Conservation (phyloP, 1,139 yeast genomes). For the Yamadazyma sp. region DNA sequence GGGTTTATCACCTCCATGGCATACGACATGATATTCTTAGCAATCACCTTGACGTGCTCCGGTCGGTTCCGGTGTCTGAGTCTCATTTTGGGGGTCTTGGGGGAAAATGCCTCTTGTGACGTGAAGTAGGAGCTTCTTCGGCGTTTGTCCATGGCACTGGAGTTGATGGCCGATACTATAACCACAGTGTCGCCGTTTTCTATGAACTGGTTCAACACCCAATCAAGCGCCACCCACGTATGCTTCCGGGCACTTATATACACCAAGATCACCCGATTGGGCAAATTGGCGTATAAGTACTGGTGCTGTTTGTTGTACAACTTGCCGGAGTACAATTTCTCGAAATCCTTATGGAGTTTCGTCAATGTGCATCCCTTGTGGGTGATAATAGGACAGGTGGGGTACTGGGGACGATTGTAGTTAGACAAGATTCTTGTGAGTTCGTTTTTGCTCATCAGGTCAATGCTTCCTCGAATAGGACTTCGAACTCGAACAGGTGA, state of each 20-base stretch:
- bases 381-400: constrained; percentile 52
- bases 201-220: constrained; percentile 52
- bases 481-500: constrained; percentile 13
- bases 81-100: constrained; percentile 35
- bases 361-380: constrained; percentile 53
- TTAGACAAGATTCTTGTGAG: constrained; percentile 10
- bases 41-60: constrained; percentile 33
- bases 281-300: constrained; percentile 39
- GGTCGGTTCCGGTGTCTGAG: constrained; percentile 34
- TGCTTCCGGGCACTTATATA: constrained; percentile 70
- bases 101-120: constrained; percentile 19
- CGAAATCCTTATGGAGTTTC: constrained; percentile 45
- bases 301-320: constrained; percentile 22
- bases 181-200: constrained; percentile 66
- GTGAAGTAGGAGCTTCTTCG: constrained; percentile 12
- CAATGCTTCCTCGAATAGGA: constrained; percentile 4
- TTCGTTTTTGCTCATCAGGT: constrained; percentile 6
- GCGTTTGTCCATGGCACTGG: constrained; percentile 6
- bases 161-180: constrained; percentile 45
- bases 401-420: constrained; percentile 28
- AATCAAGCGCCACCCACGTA: constrained; percentile 80
- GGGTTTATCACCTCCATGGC: constrained; percentile 48
- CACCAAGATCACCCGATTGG: constrained; percentile 56
- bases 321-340: constrained; percentile 33
- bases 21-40: constrained; percentile 47